phyloP scores from a whole-genome alignment of 352 stramenopile genomes.

The Phytophthora sp. region DNA sequence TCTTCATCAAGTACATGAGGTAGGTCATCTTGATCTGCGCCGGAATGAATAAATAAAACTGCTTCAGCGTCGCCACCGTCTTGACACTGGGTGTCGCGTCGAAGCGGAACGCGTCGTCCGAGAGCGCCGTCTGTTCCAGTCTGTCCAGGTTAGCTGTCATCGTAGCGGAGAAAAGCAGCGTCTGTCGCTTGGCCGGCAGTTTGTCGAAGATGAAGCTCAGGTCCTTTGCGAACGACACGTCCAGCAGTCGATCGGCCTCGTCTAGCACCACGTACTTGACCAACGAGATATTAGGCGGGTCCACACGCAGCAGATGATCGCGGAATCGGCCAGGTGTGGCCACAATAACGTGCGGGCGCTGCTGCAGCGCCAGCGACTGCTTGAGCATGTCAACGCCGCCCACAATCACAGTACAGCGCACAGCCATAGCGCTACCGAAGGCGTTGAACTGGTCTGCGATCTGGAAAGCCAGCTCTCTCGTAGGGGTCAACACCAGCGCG shows the following conservation, averaged over 20 bases:
- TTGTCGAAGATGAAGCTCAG: constrained; percentile 87
- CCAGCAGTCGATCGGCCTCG: constrained; percentile 96
- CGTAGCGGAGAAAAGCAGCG: constrained; percentile 97
- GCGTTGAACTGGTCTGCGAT: constrained; percentile 98
- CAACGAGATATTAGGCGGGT: constrained; percentile 89
- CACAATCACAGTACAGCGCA: constrained; percentile 94
- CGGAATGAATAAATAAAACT: constrained; percentile 99
- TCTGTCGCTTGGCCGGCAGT: constrained; percentile 90
- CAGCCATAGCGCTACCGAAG: constrained; percentile 91
- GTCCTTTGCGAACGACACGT: constrained; percentile 87
- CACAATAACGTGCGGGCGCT: constrained; percentile 96
- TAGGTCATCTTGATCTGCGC: constrained; percentile 96
- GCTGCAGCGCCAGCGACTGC: constrained; percentile 90
- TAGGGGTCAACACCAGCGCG: constrained; percentile 96
- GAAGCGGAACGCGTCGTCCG: constrained; percentile 63
- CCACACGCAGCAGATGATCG: constrained; percentile 92
- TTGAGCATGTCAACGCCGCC: constrained; percentile 95
- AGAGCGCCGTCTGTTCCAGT: constrained; percentile 79
- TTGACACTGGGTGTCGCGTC: constrained; percentile 82
- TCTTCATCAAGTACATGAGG: constrained; percentile 89
- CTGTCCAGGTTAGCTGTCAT: constrained; percentile 94
- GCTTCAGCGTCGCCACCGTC: constrained; percentile 93
- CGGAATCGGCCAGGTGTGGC: constrained; percentile 96
- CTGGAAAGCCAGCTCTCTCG: constrained; percentile 98
- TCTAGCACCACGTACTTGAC: constrained; percentile 97